phyloP scores from a whole-genome alignment of 306 rosid species.

The Cotoneaster glaucophyllus region DNA sequence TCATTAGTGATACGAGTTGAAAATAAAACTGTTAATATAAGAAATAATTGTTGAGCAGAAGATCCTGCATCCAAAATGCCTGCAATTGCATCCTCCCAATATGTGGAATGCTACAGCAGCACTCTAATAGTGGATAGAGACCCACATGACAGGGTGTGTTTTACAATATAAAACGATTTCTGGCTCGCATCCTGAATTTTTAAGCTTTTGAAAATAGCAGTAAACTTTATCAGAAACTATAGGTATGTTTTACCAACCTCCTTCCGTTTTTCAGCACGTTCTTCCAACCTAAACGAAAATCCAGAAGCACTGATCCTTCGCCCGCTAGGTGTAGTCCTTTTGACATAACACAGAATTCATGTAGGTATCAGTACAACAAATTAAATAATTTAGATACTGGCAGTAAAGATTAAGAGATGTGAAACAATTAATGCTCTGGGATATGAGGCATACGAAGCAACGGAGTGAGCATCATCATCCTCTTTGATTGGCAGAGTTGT shows the following conservation, averaged over 20 bases:
- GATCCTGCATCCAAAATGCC: neutral
- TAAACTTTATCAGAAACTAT: neutral
- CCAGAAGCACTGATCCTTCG: slow-evolving; percentile 51
- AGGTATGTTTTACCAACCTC: slow-evolving; percentile 48
- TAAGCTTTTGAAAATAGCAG: neutral
- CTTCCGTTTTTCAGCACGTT: slow-evolving; percentile 90
- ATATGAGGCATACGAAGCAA: slow-evolving; percentile 67
- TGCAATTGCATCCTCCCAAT: neutral
- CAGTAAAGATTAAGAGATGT: neutral
- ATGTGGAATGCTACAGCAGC: neutral
- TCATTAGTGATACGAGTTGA: neutral
- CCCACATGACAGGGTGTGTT: neutral
- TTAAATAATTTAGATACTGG: neutral
- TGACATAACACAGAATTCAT: slow-evolving; percentile 20
- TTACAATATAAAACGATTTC: neutral
- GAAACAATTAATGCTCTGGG: neutral
- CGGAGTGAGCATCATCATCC: slow-evolving; percentile 69
- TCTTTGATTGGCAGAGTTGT: slow-evolving; percentile 36
- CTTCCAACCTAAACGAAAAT: slow-evolving; percentile 79
- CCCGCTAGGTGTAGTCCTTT: slow-evolving; percentile 42
- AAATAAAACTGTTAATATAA: neutral
- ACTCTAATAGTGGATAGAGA: neutral
- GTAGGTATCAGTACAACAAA: slow-evolving; percentile 2
- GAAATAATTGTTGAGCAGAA: neutral
- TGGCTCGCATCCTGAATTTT: neutral